Conservation (phyloP, 106 monocot genomes). For the Dendrobium nobile region DNA sequence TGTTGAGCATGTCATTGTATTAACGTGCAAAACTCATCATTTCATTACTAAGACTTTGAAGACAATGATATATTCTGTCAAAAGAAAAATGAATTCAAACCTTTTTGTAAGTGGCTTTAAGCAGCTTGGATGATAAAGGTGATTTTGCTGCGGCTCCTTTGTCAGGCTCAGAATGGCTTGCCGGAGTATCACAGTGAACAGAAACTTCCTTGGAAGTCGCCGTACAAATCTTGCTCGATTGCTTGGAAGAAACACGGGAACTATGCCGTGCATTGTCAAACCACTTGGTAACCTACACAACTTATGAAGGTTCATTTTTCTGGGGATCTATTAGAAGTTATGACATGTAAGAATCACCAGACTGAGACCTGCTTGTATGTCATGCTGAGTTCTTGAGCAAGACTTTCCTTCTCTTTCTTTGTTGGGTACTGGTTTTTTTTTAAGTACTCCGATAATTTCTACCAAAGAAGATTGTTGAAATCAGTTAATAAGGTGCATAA, state of each 20-base stretch:
- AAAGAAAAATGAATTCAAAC: not conserved
- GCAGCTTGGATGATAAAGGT: not conserved
- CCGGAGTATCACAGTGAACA: not conserved
- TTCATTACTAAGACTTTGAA: not conserved
- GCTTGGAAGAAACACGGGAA: conserved; percentile 1
- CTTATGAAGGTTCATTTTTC: not conserved
- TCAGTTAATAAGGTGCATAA: not conserved
- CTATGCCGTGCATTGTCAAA: conserved; percentile 1
- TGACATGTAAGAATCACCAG: not conserved
- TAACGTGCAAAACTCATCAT: not conserved
- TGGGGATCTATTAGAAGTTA: not conserved
- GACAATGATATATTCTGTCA: not conserved
- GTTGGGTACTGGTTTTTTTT: conserved; percentile 28
- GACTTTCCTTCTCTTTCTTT: conserved; percentile 13
- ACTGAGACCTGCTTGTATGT: conserved; percentile 16
- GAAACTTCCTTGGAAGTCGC: not conserved
- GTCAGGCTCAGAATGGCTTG: not conserved
- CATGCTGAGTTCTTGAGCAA: conserved; percentile 21
- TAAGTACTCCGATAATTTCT: conserved; percentile 22
- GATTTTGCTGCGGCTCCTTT: not conserved
- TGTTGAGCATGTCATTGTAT: not conserved
- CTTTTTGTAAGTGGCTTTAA: not conserved
- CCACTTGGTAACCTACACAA: conserved; percentile 8
- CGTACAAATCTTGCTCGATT: not conserved
- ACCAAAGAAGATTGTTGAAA: not conserved